Evolutionary conservation across 805 yeast species (phyloP).

Genomic region (Candida taoyuanica): DNA sequence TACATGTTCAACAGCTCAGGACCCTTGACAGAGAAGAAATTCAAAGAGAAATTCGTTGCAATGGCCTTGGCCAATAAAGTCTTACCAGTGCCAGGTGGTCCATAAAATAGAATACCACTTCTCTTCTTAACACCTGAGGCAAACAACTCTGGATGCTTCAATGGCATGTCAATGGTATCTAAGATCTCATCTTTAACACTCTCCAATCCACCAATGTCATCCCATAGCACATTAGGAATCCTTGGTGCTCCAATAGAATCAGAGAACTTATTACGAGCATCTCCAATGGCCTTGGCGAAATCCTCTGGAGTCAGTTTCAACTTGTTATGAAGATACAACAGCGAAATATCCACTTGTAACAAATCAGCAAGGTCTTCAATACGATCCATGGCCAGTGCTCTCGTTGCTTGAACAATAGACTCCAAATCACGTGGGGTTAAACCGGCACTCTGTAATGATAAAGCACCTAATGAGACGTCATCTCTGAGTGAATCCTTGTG

Average conservation of each 20-base stretch:
- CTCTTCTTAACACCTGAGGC: constrained; percentile 87
- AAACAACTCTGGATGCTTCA: constrained; percentile 88
- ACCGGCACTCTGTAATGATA: constrained; percentile 90
- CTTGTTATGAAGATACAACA: constrained; percentile 41
- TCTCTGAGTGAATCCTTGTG: constrained; percentile 30
- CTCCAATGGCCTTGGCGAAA: constrained; percentile 65
- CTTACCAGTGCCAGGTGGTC: constrained; percentile 99
- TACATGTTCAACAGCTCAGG: constrained; percentile 97
- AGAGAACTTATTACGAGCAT: constrained; percentile 82
- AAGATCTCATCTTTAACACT: constrained; percentile 85
- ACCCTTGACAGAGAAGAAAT: constrained; percentile 95
- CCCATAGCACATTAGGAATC: constrained; percentile 94
- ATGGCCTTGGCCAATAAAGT: constrained; percentile 94
- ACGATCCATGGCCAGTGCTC: constrained; percentile 50
- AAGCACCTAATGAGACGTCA: constrained; percentile 49
- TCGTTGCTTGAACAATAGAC: constrained; percentile 64
- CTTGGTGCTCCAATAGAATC: constrained; percentile 96
- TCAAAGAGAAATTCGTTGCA: constrained; percentile 90
- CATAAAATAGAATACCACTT: constrained; percentile 91
- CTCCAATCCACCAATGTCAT: constrained; percentile 94
- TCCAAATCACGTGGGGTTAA: constrained; percentile 77
- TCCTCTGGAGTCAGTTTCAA: constrained; percentile 53
- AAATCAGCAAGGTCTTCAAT: constrained; percentile 30
- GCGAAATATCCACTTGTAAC: constrained; percentile 7
- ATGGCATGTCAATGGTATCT: constrained; percentile 94